A percentile compares a stretch with the other conserved stretches of the same genome.
These are phyloP conservation scores for Garcia nutans DNA, from an alignment of 345 rosid genomes.

Conservation along the genomic window DNA sequence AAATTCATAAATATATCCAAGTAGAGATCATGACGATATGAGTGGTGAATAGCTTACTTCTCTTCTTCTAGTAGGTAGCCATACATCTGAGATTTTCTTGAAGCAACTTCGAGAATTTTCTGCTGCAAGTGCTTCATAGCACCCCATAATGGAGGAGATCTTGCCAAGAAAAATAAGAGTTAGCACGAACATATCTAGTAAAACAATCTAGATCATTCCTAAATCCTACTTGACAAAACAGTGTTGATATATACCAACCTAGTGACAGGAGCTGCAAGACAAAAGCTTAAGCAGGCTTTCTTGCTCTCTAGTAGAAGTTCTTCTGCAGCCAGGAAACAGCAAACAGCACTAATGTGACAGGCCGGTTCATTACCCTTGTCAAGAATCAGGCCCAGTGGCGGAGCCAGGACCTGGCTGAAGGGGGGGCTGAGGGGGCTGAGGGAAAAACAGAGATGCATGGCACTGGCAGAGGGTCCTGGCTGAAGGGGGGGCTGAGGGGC, in stretches of 20 bases:
- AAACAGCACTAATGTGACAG: constrained; percentile 61
- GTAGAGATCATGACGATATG: neutral
- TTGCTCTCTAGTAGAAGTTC: constrained; percentile 80
- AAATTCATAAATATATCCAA: neutral
- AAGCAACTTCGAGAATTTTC: constrained; percentile 91
- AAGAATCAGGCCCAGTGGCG: constrained; percentile 76
- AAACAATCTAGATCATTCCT: neutral
- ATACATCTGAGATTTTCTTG: constrained; percentile 73
- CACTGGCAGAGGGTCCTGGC: no score
- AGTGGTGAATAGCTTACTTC: constrained; percentile 50
- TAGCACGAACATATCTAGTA: neutral
- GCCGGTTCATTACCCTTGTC: constrained; percentile 84
- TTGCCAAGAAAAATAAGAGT: constrained; percentile 18
- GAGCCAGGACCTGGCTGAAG: no score
- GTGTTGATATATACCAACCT: constrained; percentile 45
- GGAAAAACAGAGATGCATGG: no score
- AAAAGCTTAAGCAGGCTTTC: constrained; percentile 78
- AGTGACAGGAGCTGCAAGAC: constrained; percentile 71
- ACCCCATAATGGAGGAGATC: constrained; percentile 89
- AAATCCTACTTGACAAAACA: neutral
- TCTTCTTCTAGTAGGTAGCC: constrained; percentile 88
- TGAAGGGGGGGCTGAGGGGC: no score
- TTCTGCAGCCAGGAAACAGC: constrained; percentile 86
- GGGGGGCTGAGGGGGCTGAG: no score
- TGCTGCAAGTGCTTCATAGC: constrained; percentile 75